Percentiles rank a stretch among this genome's conserved stretches.
Evolutionary conservation across 164 flowering plant species (phyloP).

Genomic region (Macadamia integrifolia): DNA sequence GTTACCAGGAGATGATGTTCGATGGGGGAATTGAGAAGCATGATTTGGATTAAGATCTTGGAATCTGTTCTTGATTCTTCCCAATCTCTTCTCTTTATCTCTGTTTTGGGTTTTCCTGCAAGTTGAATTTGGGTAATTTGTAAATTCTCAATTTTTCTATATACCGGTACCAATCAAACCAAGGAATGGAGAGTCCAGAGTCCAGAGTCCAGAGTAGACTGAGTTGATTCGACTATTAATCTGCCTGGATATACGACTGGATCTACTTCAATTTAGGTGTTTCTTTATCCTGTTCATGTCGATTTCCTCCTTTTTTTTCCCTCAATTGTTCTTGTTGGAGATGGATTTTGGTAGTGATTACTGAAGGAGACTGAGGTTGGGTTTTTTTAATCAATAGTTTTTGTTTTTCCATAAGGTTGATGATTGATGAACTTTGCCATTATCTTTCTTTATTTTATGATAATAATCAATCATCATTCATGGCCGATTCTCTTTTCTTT

Average conservation of each 20-base stretch:
- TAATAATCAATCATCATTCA: slow-evolving; percentile 1
- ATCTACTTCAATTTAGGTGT: not conserved
- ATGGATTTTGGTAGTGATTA: slow-evolving; percentile 11
- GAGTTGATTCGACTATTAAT: no score
- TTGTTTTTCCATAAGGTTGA: slow-evolving; percentile 13
- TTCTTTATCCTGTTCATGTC: not conserved
- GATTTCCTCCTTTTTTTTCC: not conserved
- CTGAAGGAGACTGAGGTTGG: slow-evolving; percentile 10
- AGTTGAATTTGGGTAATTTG: not conserved
- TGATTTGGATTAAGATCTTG: slow-evolving; percentile 18
- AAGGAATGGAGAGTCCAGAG: not conserved
- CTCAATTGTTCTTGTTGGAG: slow-evolving; percentile 3
- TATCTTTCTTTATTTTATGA: not conserved
- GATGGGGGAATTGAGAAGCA: slow-evolving; percentile 51
- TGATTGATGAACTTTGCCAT: slow-evolving; percentile 8
- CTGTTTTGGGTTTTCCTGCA: not conserved
- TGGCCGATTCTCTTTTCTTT: not conserved
- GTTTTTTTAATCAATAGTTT: slow-evolving; percentile 16
- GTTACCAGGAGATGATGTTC: slow-evolving; percentile 58
- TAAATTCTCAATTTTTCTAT: slow-evolving; percentile 13
- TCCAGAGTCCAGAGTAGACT: no score
- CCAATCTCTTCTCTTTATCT: no score
- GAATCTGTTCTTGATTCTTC: slow-evolving; percentile 14
- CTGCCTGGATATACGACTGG: slow-evolving; percentile 6
- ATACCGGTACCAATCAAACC: not conserved